Evolutionary conservation across 495 filamentous ascomycete genomes (phyloP).

Genomic region (Bacidia rubella): DNA sequence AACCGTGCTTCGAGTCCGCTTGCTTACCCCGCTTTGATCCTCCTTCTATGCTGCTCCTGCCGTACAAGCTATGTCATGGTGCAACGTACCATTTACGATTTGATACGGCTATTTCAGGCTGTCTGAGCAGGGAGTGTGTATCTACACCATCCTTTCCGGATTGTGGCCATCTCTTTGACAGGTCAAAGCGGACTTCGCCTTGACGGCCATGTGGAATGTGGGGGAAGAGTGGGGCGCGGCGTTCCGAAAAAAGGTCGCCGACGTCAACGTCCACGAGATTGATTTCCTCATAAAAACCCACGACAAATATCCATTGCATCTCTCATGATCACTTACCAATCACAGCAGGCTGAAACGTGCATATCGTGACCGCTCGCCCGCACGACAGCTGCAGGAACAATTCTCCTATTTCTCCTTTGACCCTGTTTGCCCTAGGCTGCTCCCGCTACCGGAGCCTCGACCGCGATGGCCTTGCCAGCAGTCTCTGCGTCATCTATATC

Average conservation of each 20-base stretch:
- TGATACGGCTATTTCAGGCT: too few relatives aligned
- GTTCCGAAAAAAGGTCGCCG: neutral
- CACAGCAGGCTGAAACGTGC: neutral
- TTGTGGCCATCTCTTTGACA: too few relatives aligned
- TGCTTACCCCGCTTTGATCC: too few relatives aligned
- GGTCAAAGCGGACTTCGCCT: neutral
- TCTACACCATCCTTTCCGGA: too few relatives aligned
- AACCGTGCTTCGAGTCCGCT: too few relatives aligned
- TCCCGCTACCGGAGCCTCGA: neutral
- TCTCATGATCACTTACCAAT: neutral
- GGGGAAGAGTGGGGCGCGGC: neutral
- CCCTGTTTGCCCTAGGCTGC: neutral
- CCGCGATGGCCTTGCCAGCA: slow-evolving; percentile 5
- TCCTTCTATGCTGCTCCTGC: too few relatives aligned
- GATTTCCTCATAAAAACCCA: neutral
- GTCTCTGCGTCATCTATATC: slow-evolving; percentile 11
- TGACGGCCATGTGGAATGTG: neutral
- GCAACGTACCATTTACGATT: too few relatives aligned
- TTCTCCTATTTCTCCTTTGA: neutral
- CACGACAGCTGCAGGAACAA: neutral
- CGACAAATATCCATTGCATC: neutral
- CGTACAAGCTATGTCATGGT: too few relatives aligned
- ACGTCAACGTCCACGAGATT: neutral
- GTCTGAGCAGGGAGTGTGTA: too few relatives aligned
- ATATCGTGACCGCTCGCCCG: neutral